A percentile compares a stretch with the other conserved stretches of the same genome.
These are phyloP conservation scores for Chrysoporthe deuterocubensis DNA, from an alignment of 2,329 filamentous ascomycete species.

Conservation along the genomic window DNA sequence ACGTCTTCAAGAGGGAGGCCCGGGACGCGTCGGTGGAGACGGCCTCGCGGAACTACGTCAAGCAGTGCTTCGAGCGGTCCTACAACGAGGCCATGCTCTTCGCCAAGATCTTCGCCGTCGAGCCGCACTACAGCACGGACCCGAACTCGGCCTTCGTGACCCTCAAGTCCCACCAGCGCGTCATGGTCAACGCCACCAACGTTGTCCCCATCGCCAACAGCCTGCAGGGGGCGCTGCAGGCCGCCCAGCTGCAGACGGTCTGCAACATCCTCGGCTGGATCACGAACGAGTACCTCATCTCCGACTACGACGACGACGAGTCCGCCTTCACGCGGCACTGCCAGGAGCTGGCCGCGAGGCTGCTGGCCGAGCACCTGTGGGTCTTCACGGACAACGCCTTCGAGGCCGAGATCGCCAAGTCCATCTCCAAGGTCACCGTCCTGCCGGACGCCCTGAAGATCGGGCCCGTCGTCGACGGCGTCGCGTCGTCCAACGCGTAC, in stretches of 20 bases:
- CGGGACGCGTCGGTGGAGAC: slow-evolving; percentile 57
- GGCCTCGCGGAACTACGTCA: slow-evolving; percentile 61
- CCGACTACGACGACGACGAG: slow-evolving; percentile 61
- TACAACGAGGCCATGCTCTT: slow-evolving; percentile 60
- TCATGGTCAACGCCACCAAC: slow-evolving; percentile 58
- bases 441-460: slow-evolving; percentile 55
- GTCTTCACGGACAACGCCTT: slow-evolving; percentile 58
- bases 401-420: slow-evolving; percentile 59
- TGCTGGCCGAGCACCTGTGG: slow-evolving; percentile 63
- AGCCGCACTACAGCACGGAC: slow-evolving; percentile 56
- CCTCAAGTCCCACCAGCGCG: slow-evolving; percentile 54
- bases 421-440: slow-evolving; percentile 54
- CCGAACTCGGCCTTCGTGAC: slow-evolving; percentile 55
- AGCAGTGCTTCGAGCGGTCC: slow-evolving; percentile 63
- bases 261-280: slow-evolving; percentile 63
- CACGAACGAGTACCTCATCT: slow-evolving; percentile 59
- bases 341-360: slow-evolving; percentile 58
- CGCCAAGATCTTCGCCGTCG: slow-evolving; percentile 58
- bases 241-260: slow-evolving; percentile 51
- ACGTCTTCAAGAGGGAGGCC: slow-evolving; percentile 57
- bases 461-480: slow-evolving; percentile 51
- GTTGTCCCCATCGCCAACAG: slow-evolving; percentile 55
- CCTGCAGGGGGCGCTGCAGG: slow-evolving; percentile 54
- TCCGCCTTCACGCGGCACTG: slow-evolving; percentile 57
- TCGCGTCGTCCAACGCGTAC: slow-evolving; percentile 61